These are phyloP conservation scores for Naganishia sp. DNA, from an alignment of 1,284 basidiomycete genomes.

Conservation along the genomic window DNA sequence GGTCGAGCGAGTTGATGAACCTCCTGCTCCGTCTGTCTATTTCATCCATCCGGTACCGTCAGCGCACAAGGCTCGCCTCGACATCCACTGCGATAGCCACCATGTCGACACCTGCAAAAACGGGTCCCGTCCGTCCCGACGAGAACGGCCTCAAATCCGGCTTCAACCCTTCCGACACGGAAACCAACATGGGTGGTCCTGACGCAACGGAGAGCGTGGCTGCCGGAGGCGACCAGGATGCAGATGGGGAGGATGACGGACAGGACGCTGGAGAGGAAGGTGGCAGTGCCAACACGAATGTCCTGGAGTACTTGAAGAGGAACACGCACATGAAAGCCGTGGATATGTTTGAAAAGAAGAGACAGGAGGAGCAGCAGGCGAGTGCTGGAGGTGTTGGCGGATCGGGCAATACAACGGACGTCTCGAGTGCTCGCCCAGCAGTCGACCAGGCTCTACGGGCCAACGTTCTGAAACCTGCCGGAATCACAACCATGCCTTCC, in stretches of 20 bases:
- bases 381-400: neutral
- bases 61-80: neutral
- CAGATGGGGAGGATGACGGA: slow-evolving; percentile 1
- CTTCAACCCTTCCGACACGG: slow-evolving; percentile 12
- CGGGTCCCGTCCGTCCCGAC: slow-evolving; percentile 1
- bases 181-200: neutral
- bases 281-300: slow-evolving; percentile 17
- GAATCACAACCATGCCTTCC: neutral
- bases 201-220: neutral
- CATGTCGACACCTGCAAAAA: slow-evolving; percentile 21
- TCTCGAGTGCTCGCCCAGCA: neutral
- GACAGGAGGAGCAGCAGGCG: slow-evolving; percentile 13
- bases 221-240: neutral
- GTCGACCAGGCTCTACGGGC: neutral
- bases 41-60: neutral
- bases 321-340: slow-evolving; percentile 28
- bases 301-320: slow-evolving; percentile 30
- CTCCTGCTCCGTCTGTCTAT: too few species aligned
- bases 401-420: neutral
- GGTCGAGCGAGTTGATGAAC: neutral
- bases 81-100: neutral
- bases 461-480: neutral
- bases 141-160: slow-evolving; percentile 11
- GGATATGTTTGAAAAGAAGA: slow-evolving; percentile 15
- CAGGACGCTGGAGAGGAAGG: slow-evolving; percentile 10